Conservation (phyloP, 441 rosid species). For the Euphorbia schlechtendalii region DNA sequence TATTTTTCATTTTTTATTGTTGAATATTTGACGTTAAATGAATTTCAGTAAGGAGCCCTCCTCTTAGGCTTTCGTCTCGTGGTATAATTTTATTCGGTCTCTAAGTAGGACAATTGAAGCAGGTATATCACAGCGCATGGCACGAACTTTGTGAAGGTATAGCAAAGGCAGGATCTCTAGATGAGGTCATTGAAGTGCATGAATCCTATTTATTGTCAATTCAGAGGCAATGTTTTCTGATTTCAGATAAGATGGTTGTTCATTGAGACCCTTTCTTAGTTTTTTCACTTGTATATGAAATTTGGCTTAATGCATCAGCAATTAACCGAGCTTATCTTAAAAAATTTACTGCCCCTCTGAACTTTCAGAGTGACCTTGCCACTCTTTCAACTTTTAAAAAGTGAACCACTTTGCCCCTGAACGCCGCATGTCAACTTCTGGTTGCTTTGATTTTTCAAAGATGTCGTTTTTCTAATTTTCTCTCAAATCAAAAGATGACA, state of each 20-base stretch:
- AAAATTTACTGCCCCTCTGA: too few relatives aligned
- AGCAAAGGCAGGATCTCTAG: constrained; percentile 81
- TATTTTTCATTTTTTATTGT: too few relatives aligned
- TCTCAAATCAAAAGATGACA: too few relatives aligned
- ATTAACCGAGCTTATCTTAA: too few relatives aligned
- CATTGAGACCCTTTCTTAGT: constrained; percentile 13
- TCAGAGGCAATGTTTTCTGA: constrained; percentile 94
- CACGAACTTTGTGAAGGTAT: constrained; percentile 89
- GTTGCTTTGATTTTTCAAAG: too few relatives aligned
- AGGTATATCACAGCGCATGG: constrained; percentile 98
- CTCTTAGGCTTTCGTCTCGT: neutral
- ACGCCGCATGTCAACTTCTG: too few relatives aligned
- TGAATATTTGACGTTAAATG: neutral
- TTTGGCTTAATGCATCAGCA: too few relatives aligned
- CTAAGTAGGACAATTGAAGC: constrained; percentile 29
- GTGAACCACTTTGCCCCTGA: too few relatives aligned
- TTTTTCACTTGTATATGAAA: too few relatives aligned
- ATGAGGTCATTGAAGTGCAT: constrained; percentile 92
- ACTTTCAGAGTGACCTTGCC: too few relatives aligned
- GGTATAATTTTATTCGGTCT: constrained; percentile 8
- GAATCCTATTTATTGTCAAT: constrained; percentile 85
- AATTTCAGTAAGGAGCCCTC: neutral
- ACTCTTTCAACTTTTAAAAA: too few relatives aligned
- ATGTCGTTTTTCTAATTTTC: too few relatives aligned
- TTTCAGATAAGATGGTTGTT: constrained; percentile 86